These are phyloP conservation scores for Pleurotus tuoliensis DNA, from an alignment of 768 basidiomycete species.

Conservation along the genomic window DNA sequence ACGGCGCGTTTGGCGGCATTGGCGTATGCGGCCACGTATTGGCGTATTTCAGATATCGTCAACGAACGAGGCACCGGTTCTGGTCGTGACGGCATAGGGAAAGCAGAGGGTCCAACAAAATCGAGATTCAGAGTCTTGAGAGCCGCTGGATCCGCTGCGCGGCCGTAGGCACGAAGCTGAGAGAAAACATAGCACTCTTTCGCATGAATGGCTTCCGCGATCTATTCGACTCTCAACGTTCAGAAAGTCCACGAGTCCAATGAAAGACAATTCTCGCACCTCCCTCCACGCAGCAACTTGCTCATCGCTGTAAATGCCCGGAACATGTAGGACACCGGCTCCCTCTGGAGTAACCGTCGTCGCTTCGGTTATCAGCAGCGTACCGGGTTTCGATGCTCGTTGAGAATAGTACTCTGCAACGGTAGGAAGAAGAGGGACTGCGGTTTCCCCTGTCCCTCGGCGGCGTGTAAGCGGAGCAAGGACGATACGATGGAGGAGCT, in stretches of 20 bases:
- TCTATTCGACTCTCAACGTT: conserved; percentile 13
- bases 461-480: conserved; percentile 40
- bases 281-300: conserved; percentile 59
- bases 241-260: background rate
- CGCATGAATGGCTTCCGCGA: conserved; percentile 41
- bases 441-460: conserved; percentile 9
- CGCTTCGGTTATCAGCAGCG: conserved; percentile 54
- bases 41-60: conserved; percentile 34
- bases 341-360: conserved; percentile 48
- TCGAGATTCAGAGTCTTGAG: background rate
- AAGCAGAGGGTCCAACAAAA: background rate
- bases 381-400: conserved; percentile 43
- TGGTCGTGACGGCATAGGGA: conserved; percentile 11
- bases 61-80: conserved; percentile 16
- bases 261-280: conserved; percentile 24
- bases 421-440: conserved; percentile 20
- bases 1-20: conserved; percentile 42
- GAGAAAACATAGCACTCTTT: conserved; percentile 36
- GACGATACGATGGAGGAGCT: conserved; percentile 26
- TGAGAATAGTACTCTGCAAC: conserved; percentile 46
- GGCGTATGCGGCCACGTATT: conserved; percentile 37
- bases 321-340: conserved; percentile 45
- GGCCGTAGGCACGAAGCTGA: conserved; percentile 49
- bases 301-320: conserved; percentile 45
- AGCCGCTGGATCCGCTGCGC: conserved; percentile 20